Conservation (phyloP, 1,139 yeast genomes). For the Debaryomyces nepalensis region DNA sequence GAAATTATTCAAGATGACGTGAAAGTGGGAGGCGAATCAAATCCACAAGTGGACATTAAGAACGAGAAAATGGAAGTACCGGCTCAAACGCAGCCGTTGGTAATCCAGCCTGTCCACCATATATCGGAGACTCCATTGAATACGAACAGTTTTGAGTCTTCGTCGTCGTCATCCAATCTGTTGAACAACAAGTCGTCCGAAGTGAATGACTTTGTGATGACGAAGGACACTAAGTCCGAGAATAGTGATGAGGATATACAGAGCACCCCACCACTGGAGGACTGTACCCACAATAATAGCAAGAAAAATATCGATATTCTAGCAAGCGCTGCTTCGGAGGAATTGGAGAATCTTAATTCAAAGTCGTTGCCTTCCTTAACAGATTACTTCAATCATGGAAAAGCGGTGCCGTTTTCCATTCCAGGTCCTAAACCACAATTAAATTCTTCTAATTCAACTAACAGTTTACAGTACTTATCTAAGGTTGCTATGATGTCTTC, state of each 20-base stretch:
- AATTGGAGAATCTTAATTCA: constrained; percentile 58
- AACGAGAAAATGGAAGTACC: not conserved
- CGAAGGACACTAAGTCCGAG: constrained; percentile 4
- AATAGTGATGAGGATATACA: constrained; percentile 11
- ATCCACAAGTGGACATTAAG: not conserved
- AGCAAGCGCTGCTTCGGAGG: constrained; percentile 84
- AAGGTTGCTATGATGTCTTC: constrained; percentile 27
- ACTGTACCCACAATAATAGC: constrained; percentile 10
- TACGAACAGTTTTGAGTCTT: constrained; percentile 4
- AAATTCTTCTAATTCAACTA: constrained; percentile 12
- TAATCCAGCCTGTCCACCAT: not conserved
- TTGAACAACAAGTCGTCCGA: not conserved
- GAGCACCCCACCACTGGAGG: constrained; percentile 11
- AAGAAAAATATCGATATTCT: constrained; percentile 72
- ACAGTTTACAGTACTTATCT: constrained; percentile 34
- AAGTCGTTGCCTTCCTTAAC: constrained; percentile 69
- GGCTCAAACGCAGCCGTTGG: not conserved
- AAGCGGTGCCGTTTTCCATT: constrained; percentile 16
- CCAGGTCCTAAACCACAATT: constrained; percentile 2
- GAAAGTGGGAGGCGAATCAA: not conserved
- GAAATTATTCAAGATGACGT: not conserved
- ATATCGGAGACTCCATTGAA: constrained; percentile 6
- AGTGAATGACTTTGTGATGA: constrained; percentile 4
- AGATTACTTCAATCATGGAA: constrained; percentile 49
- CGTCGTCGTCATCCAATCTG: constrained; percentile 9